Percentiles rank a stretch among this genome's conserved stretches.
Evolutionary conservation across 1,284 basidiomycete genomes (phyloP).

Genomic region (Meira nashicola): DNA sequence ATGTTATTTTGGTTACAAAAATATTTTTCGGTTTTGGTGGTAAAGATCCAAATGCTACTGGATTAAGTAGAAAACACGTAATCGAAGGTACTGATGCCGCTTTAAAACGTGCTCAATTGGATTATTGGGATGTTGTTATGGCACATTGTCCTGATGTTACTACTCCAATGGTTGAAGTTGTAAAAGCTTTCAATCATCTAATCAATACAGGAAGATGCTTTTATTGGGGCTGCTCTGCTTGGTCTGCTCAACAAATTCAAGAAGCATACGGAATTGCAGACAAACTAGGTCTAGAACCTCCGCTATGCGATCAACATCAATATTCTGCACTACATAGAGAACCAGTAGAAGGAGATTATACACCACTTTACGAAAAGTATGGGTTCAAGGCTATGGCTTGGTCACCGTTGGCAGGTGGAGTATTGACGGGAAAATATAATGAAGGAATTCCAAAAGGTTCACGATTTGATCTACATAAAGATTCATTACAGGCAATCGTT

Average conservation of each 20-base stretch:
- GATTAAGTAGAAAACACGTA: conserved; percentile 71
- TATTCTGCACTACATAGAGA: conserved; percentile 65
- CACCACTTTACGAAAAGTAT: conserved; percentile 35
- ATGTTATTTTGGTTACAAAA: conserved; percentile 68
- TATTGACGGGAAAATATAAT: conserved; percentile 52
- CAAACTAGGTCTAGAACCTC: conserved; percentile 65
- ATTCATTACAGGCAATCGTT: conserved; percentile 56
- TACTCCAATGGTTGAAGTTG: conserved; percentile 63
- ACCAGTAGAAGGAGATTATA: conserved; percentile 75
- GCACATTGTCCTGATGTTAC: conserved; percentile 61
- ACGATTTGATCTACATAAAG: conserved; percentile 60
- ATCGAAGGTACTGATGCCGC: conserved; percentile 70
- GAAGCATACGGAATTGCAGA: conserved; percentile 70
- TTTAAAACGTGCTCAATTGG: conserved; percentile 66
- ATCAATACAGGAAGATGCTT: conserved; percentile 62
- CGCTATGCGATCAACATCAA: conserved; percentile 74
- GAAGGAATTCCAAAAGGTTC: conserved; percentile 58
- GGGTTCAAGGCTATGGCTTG: conserved; percentile 54
- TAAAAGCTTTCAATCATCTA: conserved; percentile 61
- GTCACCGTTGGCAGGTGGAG: conserved; percentile 68
- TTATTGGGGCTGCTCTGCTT: conserved; percentile 70
- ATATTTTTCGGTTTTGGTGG: conserved; percentile 58
- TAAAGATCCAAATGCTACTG: conserved; percentile 61
- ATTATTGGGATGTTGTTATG: conserved; percentile 60
- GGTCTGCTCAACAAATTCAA: conserved; percentile 69